These are phyloP conservation scores for Plantago coronopus DNA, from an alignment of 305 asterid genomes.

Conservation along the genomic window DNA sequence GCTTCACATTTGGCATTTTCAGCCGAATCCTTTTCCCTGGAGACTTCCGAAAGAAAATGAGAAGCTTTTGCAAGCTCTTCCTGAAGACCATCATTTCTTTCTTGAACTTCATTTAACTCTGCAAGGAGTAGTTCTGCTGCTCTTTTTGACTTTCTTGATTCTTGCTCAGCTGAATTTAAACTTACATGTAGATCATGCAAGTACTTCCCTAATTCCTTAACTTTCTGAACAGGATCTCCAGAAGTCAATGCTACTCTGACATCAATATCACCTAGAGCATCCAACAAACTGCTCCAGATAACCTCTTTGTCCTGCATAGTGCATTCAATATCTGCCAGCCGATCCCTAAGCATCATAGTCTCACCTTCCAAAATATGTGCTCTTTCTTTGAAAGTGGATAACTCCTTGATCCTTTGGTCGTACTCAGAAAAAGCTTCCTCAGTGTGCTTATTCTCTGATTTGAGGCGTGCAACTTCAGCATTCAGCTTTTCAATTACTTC, in stretches of 20 bases:
- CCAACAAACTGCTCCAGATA: constrained; percentile 49
- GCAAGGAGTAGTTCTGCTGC: constrained; percentile 90
- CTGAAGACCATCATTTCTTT: constrained; percentile 85
- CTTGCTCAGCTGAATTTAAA: constrained; percentile 56
- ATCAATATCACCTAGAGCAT: constrained; percentile 48
- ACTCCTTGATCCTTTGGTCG: constrained; percentile 53
- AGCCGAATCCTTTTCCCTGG: constrained; percentile 58
- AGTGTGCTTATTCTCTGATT: constrained; percentile 40
- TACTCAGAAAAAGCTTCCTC: constrained; percentile 50
- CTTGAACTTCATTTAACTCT: constrained; percentile 97
- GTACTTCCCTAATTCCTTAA: constrained; percentile 44
- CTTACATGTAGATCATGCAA: constrained; percentile 47
- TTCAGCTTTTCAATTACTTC: constrained; percentile 66
- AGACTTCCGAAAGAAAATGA: constrained; percentile 54
- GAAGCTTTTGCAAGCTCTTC: constrained; percentile 69
- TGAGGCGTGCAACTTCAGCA: constrained; percentile 59
- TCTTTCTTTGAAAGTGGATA: constrained; percentile 52
- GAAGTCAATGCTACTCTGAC: constrained; percentile 34
- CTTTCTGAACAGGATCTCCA: constrained; percentile 53
- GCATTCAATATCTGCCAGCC: constrained; percentile 52
- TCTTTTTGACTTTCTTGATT: constrained; percentile 75
- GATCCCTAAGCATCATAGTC: constrained; percentile 50
- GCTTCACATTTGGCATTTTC: constrained; percentile 66
- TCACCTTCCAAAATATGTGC: constrained; percentile 59
- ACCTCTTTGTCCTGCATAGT: constrained; percentile 52